Conservation (phyloP, 2,329 filamentous ascomycete species). For the Sporothrix curviconia region DNA sequence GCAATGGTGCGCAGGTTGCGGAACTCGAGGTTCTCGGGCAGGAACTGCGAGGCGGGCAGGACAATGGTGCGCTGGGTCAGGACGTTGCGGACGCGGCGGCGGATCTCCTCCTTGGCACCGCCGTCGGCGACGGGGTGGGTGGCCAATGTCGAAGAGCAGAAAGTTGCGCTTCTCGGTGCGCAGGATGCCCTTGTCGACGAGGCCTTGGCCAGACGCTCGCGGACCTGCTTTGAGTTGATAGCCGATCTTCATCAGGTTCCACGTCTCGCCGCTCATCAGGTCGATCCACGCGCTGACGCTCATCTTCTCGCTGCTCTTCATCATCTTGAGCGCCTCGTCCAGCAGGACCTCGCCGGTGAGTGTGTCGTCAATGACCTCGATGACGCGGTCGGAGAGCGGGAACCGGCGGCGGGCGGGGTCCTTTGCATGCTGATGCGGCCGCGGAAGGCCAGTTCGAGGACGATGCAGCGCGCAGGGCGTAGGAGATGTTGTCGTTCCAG, state of each 20-base stretch:
- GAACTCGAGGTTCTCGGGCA: conserved; percentile 92
- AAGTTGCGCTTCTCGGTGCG: conserved; percentile 99
- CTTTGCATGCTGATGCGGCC: conserved; percentile 96
- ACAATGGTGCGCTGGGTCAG: conserved; percentile 92
- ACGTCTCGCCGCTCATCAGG: conserved; percentile 97
- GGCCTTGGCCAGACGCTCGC: conserved; percentile 90
- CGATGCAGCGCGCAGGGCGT: conserved; percentile 94
- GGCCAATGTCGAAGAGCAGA: conserved; percentile 98
- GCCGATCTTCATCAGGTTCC: conserved; percentile 99
- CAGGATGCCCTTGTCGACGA: conserved; percentile 97
- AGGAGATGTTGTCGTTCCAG: conserved; percentile 99
- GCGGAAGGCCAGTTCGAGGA: conserved; percentile 92
- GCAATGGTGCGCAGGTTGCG: conserved; percentile 83
- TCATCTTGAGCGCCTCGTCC: conserved; percentile 98
- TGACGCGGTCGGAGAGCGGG: conserved; percentile 83
- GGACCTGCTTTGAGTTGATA: conserved; percentile 99
- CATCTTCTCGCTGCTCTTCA: conserved; percentile 99
- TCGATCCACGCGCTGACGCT: conserved; percentile 99
- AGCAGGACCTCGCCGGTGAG: conserved; percentile 94
- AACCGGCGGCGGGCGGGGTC: conserved; percentile 88
- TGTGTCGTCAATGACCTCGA: conserved; percentile 95
- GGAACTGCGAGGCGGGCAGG: conserved; percentile 75
- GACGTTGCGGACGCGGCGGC: conserved; percentile 83
- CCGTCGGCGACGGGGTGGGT: conserved; percentile 95
- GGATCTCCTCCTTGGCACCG: conserved; percentile 95